Conservation (phyloP, 208 protist genomes). For the Trypanosoma grayi region DNA sequence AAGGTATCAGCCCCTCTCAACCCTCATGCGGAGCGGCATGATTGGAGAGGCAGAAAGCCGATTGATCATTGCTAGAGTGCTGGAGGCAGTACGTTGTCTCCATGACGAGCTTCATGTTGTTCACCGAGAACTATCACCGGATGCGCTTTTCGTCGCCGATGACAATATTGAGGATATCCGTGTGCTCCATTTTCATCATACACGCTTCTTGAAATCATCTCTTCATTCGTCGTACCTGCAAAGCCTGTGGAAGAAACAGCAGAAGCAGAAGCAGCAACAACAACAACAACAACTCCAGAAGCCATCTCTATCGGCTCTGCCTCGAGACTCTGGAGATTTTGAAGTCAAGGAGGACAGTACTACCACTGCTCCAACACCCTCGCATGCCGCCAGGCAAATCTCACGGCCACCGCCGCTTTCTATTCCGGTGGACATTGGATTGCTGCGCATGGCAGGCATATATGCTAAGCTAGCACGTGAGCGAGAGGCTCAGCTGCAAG, state of each 20-base stretch:
- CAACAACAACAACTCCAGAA: no score
- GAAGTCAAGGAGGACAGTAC: background rate
- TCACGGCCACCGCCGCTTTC: slow-evolving; percentile 10
- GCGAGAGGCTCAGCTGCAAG: slow-evolving; percentile 18
- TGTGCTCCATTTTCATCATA: slow-evolving; percentile 9
- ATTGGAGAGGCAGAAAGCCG: slow-evolving; percentile 6
- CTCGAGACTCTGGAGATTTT: no score
- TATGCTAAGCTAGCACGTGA: slow-evolving; percentile 23
- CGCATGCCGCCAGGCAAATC: background rate
- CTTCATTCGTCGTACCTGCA: slow-evolving; percentile 12
- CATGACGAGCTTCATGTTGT: slow-evolving; percentile 17
- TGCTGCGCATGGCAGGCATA: slow-evolving; percentile 11
- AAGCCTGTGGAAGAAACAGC: background rate
- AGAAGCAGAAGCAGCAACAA: slow-evolving; percentile 3
- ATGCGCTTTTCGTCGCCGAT: slow-evolving; percentile 10
- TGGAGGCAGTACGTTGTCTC: slow-evolving; percentile 12
- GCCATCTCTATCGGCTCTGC: no score
- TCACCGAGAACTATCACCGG: slow-evolving; percentile 18
- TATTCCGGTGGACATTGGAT: slow-evolving; percentile 20
- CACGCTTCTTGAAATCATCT: slow-evolving; percentile 18
- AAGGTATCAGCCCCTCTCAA: slow-evolving; percentile 10
- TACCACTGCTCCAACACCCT: background rate
- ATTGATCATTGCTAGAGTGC: background rate
- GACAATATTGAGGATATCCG: slow-evolving; percentile 16
- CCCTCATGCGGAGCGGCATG: background rate